Base-by-base conservation (phyloP, 257 asterid species). In the Nicotiana tabacum region DNA sequence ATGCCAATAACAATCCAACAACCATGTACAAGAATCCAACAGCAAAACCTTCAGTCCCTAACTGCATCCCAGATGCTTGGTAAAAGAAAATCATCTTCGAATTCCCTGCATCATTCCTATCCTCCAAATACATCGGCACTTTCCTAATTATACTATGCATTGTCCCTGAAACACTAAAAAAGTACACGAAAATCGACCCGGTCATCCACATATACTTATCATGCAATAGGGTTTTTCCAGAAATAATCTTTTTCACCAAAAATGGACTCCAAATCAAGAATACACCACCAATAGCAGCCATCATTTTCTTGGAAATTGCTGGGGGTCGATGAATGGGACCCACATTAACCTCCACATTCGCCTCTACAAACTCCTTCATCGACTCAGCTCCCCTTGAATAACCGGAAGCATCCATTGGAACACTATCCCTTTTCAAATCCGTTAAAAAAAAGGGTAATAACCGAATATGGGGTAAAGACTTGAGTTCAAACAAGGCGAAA, bases 101-200 rank as follows among this genome's bases (percentile, higher is more conserved):
- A 6, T 39, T 39, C 18, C 76, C 51, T 0, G 99, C 98, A 85
- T 94, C 93, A 65, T 96, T 83, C 88, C 91, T 90, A 82, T 96
- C 99, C 33, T 65, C 65, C 83, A 96, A 32, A 83, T 91, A 90
- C 96, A 96, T 87, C 0, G 99, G 98, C 92, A 93, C 95, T 87
- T 96, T 96, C 91, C 98, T 83, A 77, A 96, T 96, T 18, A 96
- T 95, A 79, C 92, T 96, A 67, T 91, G 91, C 98, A 94, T 96
- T 13, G 95, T 90, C 53, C 99, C 99, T 1, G 98, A 90, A 65
- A 96, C 98, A 53, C 99, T 96, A 83, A 96, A 96, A 77, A 96
- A 94, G 92, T 96, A 96, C 4, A 96, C 91, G 70, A 94, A 91
- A 56, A 93, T 84, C 15, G 98, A 92, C 27, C 95, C 98, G 5